Base-by-base conservation (phyloP, 768 basidiomycete species). In the Thelephora aurantiotincta region DNA sequence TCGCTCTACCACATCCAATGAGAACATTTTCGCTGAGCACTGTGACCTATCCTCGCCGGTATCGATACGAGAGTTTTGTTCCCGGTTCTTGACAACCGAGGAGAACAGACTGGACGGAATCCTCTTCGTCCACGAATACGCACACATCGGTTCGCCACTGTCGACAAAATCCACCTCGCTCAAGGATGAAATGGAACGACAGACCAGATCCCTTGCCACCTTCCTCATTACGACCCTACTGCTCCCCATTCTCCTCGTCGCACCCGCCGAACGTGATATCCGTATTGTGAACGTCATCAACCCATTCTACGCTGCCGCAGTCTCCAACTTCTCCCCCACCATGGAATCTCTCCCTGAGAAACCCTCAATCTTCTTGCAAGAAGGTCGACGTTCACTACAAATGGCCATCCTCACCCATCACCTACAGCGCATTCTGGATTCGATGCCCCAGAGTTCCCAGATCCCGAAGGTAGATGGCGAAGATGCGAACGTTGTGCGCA, bases 281-380 rank as follows among this genome's bases (percentile, higher is more conserved):
- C 82, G 92, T n/a, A 75, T 96, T 52, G 68, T 97, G 58, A 80
- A 80, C 48, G 70, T 91, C 35, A 74, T 93, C 58, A 90, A 91
- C 50, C 90, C 90, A 2, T 88, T 89, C 54, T 96, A 94, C 55
- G 80, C 89, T 2, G 88, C 92, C 1, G 82, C 87, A 0, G 67
- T 75, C 2, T 70, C 74, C 3, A 53, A 65, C 3, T 66, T 71
- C 54, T 53, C 64, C 34, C 33, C 54, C 23, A 35, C 30, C 35
- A n/a, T 20, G 48, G 35, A 51, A 48, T 20, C 52, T 0, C 57
- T 59, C 12, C 65, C 71, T 5, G 38, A 41, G 9, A 41, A 22
- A 41, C 16, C 16, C 18, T 41, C 38, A 22, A 52, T 72, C 6
- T 68, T 80, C 53, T 62, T 75, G n/a, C 60, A 60, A 5, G 85